These are phyloP conservation scores for Euphrasia confusa DNA, from an alignment of 257 asterid genomes.

Conservation along the genomic window DNA sequence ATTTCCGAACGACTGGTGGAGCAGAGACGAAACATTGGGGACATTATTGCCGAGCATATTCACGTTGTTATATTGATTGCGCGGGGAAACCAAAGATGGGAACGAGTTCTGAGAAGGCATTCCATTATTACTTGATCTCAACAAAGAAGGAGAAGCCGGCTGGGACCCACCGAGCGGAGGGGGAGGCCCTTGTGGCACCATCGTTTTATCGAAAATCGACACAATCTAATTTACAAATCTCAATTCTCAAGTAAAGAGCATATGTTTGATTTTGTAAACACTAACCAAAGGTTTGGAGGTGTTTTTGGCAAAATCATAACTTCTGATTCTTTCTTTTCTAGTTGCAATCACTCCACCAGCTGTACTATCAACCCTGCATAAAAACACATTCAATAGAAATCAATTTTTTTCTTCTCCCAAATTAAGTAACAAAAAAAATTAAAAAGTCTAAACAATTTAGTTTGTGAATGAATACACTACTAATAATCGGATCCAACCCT, in stretches of 20 bases:
- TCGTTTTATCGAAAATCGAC: constrained; percentile 1
- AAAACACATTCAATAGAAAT: too few species aligned
- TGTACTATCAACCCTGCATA: too few species aligned
- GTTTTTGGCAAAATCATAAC: neutral
- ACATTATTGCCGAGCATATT: constrained; percentile 56
- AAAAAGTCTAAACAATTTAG: too few species aligned
- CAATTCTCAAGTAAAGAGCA: neutral
- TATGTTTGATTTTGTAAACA: neutral
- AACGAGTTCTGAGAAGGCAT: constrained; percentile 58
- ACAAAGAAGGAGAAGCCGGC: constrained; percentile 45
- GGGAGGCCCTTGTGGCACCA: constrained; percentile 77
- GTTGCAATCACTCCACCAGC: too few species aligned
- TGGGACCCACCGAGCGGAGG: constrained; percentile 64
- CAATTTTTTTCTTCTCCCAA: too few species aligned
- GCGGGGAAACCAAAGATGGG: constrained; percentile 57
- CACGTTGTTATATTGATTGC: constrained; percentile 57
- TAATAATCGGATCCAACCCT: constrained; percentile 33
- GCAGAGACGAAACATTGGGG: constrained; percentile 59
- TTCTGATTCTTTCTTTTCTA: too few species aligned
- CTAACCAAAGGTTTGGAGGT: neutral
- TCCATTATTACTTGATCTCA: constrained; percentile 66
- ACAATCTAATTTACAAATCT: constrained; percentile 3
- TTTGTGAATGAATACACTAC: too few species aligned
- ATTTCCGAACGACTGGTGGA: constrained; percentile 69
- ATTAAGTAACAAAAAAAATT: too few species aligned